phyloP scores from a whole-genome alignment of 2,329 filamentous ascomycete species.

The Paecilomyces variotii region DNA sequence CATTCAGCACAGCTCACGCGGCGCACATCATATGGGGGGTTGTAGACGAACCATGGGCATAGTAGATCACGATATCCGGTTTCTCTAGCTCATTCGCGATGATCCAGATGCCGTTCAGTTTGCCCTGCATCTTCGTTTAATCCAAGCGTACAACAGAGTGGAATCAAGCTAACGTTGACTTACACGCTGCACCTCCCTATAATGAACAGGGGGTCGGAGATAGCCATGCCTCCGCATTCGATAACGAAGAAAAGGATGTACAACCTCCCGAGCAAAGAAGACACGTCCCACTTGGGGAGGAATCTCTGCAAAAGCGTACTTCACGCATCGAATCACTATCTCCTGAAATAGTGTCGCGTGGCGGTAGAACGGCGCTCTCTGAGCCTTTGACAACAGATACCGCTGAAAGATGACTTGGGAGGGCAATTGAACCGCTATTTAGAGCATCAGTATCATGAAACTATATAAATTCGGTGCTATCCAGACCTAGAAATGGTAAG shows the following conservation, averaged over 20 bases:
- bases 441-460: background rate
- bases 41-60: constrained; percentile 58
- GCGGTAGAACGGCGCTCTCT: constrained; percentile 56
- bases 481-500: constrained; percentile 60
- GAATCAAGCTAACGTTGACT: constrained; percentile 7
- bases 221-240: constrained; percentile 67
- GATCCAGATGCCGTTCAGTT: constrained; percentile 62
- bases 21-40: background rate
- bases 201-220: constrained; percentile 53
- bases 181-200: constrained; percentile 52
- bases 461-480: background rate
- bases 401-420: constrained; percentile 51
- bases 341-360: constrained; percentile 68
- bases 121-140: constrained; percentile 22
- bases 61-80: constrained; percentile 74
- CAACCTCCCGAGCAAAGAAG: constrained; percentile 68
- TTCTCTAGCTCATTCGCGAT: constrained; percentile 50
- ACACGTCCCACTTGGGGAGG: constrained; percentile 61
- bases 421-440: constrained; percentile 51
- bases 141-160: background rate
- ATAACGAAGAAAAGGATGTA: constrained; percentile 66
- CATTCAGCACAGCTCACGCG: constrained; percentile 8
- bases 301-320: constrained; percentile 67
- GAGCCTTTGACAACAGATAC: constrained; percentile 39
- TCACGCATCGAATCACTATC: constrained; percentile 66